A percentile compares a stretch with the other conserved stretches of the same genome.
Evolutionary conservation across 2,329 filamentous ascomycete species (phyloP).

Genomic region (Emmonsiellopsis sp.): DNA sequence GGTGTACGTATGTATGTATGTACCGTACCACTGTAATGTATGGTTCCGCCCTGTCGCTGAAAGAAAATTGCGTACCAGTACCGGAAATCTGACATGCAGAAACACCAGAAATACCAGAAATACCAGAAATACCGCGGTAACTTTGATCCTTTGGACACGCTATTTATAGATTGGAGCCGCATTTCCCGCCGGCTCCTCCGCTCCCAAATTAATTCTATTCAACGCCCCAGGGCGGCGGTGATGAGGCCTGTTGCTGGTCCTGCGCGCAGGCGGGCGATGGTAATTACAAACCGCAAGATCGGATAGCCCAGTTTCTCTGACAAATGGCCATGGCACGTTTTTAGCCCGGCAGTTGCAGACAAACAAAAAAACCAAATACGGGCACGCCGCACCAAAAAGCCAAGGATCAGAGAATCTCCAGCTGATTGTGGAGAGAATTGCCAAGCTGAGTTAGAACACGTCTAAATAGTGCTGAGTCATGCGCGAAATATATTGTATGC

Average conservation of each 20-base stretch:
- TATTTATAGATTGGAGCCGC: too few species aligned
- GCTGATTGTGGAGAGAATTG: neutral
- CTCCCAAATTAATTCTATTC: too few species aligned
- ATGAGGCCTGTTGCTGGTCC: too few species aligned
- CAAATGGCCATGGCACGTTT: too few species aligned
- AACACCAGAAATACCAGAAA: too few species aligned
- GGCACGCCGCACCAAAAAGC: neutral
- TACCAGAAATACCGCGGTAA: neutral
- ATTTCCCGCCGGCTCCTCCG: too few species aligned
- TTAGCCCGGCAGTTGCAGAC: neutral
- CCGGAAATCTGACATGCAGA: too few species aligned
- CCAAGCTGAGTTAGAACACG: neutral
- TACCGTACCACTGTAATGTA: neutral
- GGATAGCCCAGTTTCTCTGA: too few species aligned
- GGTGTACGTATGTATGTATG: neutral
- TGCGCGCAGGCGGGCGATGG: too few species aligned
- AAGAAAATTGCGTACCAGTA: neutral
- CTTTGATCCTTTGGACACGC: too few species aligned
- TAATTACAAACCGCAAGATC: too few species aligned
- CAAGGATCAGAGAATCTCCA: neutral
- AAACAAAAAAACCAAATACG: neutral
- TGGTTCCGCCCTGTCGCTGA: neutral
- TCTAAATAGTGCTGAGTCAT: neutral
- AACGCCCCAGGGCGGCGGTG: too few species aligned
- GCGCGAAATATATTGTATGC: neutral